Conservation (phyloP, 2,329 filamentous ascomycete species). For the Exophiala dermatitidis region DNA sequence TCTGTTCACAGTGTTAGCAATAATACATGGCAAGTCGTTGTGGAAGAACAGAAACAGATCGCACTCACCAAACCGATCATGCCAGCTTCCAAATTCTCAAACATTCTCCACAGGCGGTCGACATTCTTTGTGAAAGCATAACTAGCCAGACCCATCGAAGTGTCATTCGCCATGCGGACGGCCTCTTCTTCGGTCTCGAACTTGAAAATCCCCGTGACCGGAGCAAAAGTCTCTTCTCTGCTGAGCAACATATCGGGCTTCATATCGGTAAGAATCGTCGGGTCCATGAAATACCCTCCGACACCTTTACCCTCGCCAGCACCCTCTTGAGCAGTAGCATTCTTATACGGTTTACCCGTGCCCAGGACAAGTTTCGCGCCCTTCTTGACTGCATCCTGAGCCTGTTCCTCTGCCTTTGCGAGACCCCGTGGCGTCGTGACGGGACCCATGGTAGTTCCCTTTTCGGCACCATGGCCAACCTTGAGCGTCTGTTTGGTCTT, state of each 20-base stretch:
- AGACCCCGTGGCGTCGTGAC: slow-evolving; percentile 52
- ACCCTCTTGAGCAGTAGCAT: slow-evolving; percentile 42
- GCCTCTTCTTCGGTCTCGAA: slow-evolving; percentile 62
- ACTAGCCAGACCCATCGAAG: slow-evolving; percentile 41
- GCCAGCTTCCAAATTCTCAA: slow-evolving; percentile 61
- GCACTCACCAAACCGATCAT: slow-evolving; percentile 56
- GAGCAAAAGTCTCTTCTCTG: slow-evolving; percentile 59
- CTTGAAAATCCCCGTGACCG: slow-evolving; percentile 55
- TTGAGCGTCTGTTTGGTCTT: slow-evolving; percentile 44
- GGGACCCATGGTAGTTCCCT: slow-evolving; percentile 53
- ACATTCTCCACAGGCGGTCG: slow-evolving; percentile 57
- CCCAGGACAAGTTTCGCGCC: slow-evolving; percentile 60
- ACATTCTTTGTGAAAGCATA: slow-evolving; percentile 64
- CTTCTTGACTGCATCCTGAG: slow-evolving; percentile 56
- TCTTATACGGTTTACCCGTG: slow-evolving; percentile 38
- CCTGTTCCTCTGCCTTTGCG: slow-evolving; percentile 51
- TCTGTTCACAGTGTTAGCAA: slow-evolving; percentile 11
- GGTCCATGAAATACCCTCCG: slow-evolving; percentile 62
- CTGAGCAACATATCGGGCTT: slow-evolving; percentile 52
- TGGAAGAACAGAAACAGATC: too few species aligned
- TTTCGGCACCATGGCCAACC: slow-evolving; percentile 53
- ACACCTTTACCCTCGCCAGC: slow-evolving; percentile 40
- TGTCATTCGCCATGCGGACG: slow-evolving; percentile 37
- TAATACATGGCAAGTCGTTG: neutral
- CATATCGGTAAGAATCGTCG: slow-evolving; percentile 56